Evolutionary conservation across 805 yeast species (phyloP).

Genomic region (Yarrowia yakushimensis): DNA sequence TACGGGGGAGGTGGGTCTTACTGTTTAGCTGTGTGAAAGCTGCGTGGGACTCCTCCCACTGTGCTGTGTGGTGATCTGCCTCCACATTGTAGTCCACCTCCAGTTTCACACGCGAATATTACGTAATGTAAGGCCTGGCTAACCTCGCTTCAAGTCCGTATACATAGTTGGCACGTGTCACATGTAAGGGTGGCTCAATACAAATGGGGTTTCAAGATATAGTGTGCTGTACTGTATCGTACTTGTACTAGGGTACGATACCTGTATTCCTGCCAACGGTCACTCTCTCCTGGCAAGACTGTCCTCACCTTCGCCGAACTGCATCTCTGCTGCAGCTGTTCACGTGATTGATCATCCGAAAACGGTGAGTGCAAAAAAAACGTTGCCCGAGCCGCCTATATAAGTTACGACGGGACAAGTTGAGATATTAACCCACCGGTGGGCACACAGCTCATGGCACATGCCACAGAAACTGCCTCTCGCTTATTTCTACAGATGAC

Average conservation of each 20-base stretch:
- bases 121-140: neutral
- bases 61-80: neutral
- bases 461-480: neutral
- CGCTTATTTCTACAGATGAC: neutral
- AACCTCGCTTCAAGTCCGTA: neutral
- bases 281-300: no score
- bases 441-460: neutral
- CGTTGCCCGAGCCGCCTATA: neutral
- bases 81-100: no score
- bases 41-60: neutral
- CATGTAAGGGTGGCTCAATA: neutral
- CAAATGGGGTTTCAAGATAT: neutral
- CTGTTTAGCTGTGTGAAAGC: neutral
- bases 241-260: no score
- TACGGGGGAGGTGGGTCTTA: neutral
- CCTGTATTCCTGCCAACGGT: neutral
- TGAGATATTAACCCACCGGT: neutral
- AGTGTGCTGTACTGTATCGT: no score
- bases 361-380: neutral
- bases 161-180: constrained; percentile 7
- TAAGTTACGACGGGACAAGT: neutral
- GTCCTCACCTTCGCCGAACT: no score
- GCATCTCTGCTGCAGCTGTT: neutral
- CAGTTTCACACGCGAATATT: no score
- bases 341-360: constrained; percentile 16